phyloP scores from a whole-genome alignment of 371 early-diverging fungal genomes.

The Zancudomyces culisetae region DNA sequence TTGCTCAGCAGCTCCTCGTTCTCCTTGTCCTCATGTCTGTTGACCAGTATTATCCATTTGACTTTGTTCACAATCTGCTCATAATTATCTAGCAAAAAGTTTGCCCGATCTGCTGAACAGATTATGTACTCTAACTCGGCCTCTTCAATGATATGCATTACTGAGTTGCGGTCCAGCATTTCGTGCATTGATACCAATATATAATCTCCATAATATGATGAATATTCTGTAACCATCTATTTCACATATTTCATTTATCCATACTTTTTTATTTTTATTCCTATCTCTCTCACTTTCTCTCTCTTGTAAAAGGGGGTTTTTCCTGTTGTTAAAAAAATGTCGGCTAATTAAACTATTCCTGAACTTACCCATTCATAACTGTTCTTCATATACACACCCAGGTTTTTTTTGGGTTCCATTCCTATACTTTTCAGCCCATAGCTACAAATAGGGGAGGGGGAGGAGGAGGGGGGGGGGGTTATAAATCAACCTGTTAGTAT shows the following conservation, averaged over 20 bases:
- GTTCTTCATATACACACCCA: background rate
- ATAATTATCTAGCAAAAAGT: constrained; percentile 36
- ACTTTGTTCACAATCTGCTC: constrained; percentile 32
- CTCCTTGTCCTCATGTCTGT: constrained; percentile 20
- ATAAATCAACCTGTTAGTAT: too few relatives aligned
- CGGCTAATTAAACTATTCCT: background rate
- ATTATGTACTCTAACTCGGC: constrained; percentile 54
- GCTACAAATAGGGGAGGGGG: too few relatives aligned
- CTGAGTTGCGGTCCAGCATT: constrained; percentile 70
- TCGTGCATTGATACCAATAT: constrained; percentile 80
- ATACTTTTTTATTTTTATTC: background rate
- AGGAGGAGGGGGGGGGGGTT: too few relatives aligned
- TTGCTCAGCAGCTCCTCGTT: constrained; percentile 13
- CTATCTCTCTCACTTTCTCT: background rate
- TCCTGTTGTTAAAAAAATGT: background rate
- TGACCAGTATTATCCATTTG: constrained; percentile 61
- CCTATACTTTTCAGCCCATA: background rate
- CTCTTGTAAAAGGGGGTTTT: background rate
- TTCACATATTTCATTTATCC: background rate
- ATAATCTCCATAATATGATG: background rate
- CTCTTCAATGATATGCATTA: constrained; percentile 43
- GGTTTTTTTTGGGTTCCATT: background rate
- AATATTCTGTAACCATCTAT: constrained; percentile 10
- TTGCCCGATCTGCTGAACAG: constrained; percentile 40
- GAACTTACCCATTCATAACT: background rate